Percentiles rank a stretch among this genome's conserved stretches.
Evolutionary conservation across 2,329 filamentous ascomycete species (phyloP).

Genomic region (Fusarium chaquense): DNA sequence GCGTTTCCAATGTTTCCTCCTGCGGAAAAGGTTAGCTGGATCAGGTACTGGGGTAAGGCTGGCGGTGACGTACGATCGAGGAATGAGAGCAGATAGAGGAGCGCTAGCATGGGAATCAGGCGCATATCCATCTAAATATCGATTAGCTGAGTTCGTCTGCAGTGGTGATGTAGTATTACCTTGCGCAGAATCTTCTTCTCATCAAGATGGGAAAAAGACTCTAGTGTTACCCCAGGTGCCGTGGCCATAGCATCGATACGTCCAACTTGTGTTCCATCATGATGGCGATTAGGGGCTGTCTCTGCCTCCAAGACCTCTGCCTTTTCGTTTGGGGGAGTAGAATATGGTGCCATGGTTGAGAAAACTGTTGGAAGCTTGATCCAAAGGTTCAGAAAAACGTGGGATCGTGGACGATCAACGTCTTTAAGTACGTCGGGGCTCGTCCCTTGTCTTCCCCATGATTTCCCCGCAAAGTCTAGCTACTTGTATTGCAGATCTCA

Average conservation of each 20-base stretch:
- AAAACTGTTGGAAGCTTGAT: background rate
- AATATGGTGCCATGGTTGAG: conserved; percentile 31
- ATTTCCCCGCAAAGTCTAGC: conserved; percentile 31
- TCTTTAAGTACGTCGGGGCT: conserved; percentile 33
- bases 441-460: conserved; percentile 30
- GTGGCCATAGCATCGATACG: conserved; percentile 29
- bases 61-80: conserved; percentile 64
- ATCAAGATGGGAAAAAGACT: conserved; percentile 47
- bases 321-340: conserved; percentile 38
- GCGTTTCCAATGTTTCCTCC: conserved; percentile 75
- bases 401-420: conserved; percentile 37
- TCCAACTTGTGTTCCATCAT: conserved; percentile 17
- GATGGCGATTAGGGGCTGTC: conserved; percentile 14
- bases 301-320: conserved; percentile 42
- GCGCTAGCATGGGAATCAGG: conserved; percentile 71
- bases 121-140: conserved; percentile 62
- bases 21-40: conserved; percentile 11
- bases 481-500: conserved; percentile 10
- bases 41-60: rapidly evolving
- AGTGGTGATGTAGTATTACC: conserved; percentile 45
- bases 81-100: conserved; percentile 76
- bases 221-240: conserved; percentile 37
- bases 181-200: conserved; percentile 71
- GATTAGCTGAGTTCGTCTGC: background rate
- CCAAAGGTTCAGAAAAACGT: background rate